Percentiles rank a stretch among this genome's conserved stretches.
Evolutionary conservation across 768 basidiomycete genomes (phyloP).

Genomic region (Kwoniella pini): DNA sequence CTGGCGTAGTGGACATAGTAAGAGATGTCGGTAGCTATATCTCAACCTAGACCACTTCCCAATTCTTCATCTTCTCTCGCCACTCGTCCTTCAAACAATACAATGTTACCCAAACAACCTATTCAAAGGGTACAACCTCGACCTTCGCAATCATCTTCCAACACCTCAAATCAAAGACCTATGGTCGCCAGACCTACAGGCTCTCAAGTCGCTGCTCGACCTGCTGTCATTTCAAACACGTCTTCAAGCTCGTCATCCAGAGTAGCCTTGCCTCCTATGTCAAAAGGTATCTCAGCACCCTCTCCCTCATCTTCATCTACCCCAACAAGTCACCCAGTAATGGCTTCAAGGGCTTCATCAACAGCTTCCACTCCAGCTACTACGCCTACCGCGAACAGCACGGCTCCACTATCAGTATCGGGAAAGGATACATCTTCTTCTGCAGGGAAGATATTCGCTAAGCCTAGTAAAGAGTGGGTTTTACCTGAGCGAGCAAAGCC

Average conservation of each 20-base stretch:
- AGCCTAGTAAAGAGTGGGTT: constrained; percentile 53
- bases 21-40: constrained; percentile 26
- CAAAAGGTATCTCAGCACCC: background rate
- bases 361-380: constrained; percentile 11
- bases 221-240: background rate
- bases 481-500: constrained; percentile 54
- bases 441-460: constrained; percentile 50
- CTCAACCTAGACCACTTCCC: constrained; percentile 4
- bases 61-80: constrained; percentile 6
- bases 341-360: background rate
- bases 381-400: background rate
- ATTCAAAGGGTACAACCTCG: constrained; percentile 19
- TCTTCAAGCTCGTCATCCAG: background rate
- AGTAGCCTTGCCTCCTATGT: too few species aligned
- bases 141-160: constrained; percentile 1
- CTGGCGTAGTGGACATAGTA: background rate
- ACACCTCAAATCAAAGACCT: constrained; percentile 2
- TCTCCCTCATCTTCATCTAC: background rate
- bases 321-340: constrained; percentile 2
- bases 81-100: constrained; percentile 19
- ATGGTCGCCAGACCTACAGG: constrained; percentile 15
- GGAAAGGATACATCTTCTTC: constrained; percentile 52
- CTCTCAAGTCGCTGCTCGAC: background rate
- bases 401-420: background rate
- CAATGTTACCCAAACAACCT: constrained; percentile 17